Base-by-base conservation (phyloP, 106 monocot genomes). In the Ottelia alismoides region DNA sequence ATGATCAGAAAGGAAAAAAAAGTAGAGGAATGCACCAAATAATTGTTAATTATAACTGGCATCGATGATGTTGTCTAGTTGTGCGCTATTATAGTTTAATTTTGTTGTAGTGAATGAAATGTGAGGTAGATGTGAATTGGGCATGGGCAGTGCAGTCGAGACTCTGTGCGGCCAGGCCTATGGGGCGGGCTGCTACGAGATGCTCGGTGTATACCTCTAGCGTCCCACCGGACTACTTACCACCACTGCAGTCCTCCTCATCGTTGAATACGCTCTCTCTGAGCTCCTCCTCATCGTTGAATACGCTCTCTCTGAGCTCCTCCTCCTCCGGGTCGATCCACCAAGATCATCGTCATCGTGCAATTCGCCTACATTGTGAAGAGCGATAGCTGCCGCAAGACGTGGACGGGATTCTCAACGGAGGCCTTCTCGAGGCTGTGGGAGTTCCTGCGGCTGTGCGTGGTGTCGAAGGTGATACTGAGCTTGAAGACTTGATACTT, bases 401-500 rank as follows among this genome's bases (percentile, higher is more conserved):
- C 88, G 0, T 88, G 88, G 88, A 61, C 73, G 24, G 82, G 88
- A 10, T 52, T 88, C n/a, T 83, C 88, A 1, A 29, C 32, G 21
- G 57, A 54, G 57, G 88, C 83, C 11, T 79, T 88, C 55, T 57
- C 28, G 14, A 67, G 70, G 1, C 60, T 88, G 12, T 83, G 88
- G 88, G 57, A 74, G 17, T 88, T 79, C 29, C 47, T 70, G 26
- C 82, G 83, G 61, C 76, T 88, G 21, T 77, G 83, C 0, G 18
- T 71, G 30, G 76, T 83, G 3, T 89, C 88, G 0, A 76, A 76
- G 4, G 49, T 89, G 20, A 83, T 89, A 83, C 64, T 89, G 27
- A 73, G 81, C 25, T 58, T 87, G 78, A 82, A 82, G 75, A 55
- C 82, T 3, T 84, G 78, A 78, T 87, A 87, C 60, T 54, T 58